phyloP scores from a whole-genome alignment of 345 rosid species.

The Geranium brycei region DNA sequence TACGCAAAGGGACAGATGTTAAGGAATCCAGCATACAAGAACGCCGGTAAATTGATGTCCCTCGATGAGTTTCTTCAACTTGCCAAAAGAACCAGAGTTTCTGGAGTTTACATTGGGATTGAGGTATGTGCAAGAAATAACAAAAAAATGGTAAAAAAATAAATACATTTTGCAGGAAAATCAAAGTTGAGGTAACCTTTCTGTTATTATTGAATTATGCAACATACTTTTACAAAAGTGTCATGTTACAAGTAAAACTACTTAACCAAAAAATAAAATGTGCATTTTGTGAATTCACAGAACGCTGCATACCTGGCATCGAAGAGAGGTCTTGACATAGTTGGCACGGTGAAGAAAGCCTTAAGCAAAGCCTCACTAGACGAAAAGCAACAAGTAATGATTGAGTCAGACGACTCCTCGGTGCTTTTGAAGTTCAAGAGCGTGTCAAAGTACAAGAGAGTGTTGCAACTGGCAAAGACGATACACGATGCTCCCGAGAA shows the following conservation, averaged over 20 bases:
- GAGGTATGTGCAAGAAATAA: conserved; percentile 22
- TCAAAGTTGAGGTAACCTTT: too few relatives aligned
- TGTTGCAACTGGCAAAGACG: conserved; percentile 29
- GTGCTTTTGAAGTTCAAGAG: conserved; percentile 43
- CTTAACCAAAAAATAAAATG: too few relatives aligned
- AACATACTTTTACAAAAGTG: too few relatives aligned
- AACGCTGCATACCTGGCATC: conserved; percentile 81
- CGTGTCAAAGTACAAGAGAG: conserved; percentile 38
- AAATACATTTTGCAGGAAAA: too few relatives aligned
- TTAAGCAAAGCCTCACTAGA: conserved; percentile 50
- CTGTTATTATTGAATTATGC: too few relatives aligned
- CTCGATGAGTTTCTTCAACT: conserved; percentile 53
- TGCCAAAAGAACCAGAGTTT: conserved; percentile 54
- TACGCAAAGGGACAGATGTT: conserved; percentile 8
- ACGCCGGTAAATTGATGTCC: conserved; percentile 51
- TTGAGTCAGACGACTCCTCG: conserved; percentile 65
- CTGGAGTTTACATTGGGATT: conserved; percentile 65
- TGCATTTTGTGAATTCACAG: conserved; percentile 19
- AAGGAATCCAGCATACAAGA: conserved; percentile 58
- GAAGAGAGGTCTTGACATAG: conserved; percentile 53
- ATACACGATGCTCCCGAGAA: conserved; percentile 43
- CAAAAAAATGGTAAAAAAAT: too few relatives aligned
- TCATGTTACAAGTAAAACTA: too few relatives aligned
- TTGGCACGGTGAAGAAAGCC: conserved; percentile 36
- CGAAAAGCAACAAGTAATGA: conserved; percentile 63